A percentile compares a stretch with the other conserved stretches of the same genome.
Evolutionary conservation across 2,329 filamentous ascomycete species (phyloP).

Genomic region (Paramyrothecium sp.): DNA sequence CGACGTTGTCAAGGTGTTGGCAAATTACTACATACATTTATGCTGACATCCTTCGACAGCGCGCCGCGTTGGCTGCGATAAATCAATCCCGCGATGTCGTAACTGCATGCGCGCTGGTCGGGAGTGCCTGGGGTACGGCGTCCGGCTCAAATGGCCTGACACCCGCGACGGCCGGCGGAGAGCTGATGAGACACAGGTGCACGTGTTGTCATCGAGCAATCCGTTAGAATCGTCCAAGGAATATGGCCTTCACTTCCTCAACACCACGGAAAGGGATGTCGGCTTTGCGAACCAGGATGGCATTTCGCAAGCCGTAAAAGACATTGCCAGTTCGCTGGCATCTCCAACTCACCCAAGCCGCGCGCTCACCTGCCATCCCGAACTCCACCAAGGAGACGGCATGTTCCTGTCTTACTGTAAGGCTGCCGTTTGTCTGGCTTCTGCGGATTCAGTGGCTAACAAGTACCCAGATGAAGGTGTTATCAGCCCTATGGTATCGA

Average conservation of each 20-base stretch:
- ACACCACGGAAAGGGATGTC: constrained; percentile 36
- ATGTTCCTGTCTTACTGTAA: constrained; percentile 19
- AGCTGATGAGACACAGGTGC: constrained; percentile 7
- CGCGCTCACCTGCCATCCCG: constrained; percentile 9
- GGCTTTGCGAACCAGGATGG: background rate
- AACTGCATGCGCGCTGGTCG: constrained; percentile 42
- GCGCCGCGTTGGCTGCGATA: constrained; percentile 48
- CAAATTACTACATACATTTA: background rate
- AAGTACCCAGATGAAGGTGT: constrained; percentile 29
- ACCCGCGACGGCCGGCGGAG: constrained; percentile 40
- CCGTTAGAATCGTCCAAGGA: constrained; percentile 20
- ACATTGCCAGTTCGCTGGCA: background rate
- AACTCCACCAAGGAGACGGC: constrained; percentile 10
- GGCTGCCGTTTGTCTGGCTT: background rate
- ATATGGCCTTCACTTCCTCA: constrained; percentile 36
- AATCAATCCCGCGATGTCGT: constrained; percentile 37
- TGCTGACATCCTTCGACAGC: constrained; percentile 20
- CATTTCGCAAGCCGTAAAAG: background rate
- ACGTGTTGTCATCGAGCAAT: constrained; percentile 6
- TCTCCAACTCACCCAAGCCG: constrained; percentile 2
- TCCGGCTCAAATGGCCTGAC: constrained; percentile 47
- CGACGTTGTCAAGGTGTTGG: too few species aligned
- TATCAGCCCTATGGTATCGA: constrained; percentile 45
- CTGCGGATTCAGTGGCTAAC: background rate
- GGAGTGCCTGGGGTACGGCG: constrained; percentile 40